Evolutionary conservation across 2,329 filamentous ascomycete species (phyloP).

Genomic region (Neocucurbitaria cava): DNA sequence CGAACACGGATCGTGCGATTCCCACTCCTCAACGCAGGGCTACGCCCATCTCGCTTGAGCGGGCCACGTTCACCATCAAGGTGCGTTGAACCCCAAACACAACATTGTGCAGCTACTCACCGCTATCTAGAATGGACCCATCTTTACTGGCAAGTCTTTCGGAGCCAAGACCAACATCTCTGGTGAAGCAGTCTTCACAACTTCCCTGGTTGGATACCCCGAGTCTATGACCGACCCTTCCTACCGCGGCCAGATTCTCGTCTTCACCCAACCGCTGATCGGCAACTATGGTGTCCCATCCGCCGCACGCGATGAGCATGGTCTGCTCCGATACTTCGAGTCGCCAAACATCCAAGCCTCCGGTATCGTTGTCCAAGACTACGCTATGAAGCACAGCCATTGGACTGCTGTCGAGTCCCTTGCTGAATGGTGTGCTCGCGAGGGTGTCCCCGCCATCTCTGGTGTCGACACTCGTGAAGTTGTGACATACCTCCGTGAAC

Average conservation of each 20-base stretch:
- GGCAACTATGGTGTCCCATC: conserved; percentile 98
- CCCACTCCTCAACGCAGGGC: conserved; percentile 64
- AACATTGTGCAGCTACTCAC: conserved; percentile 32
- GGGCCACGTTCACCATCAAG: conserved; percentile 94
- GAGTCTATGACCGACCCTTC: conserved; percentile 80
- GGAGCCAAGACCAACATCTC: conserved; percentile 96
- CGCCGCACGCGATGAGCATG: conserved; percentile 80
- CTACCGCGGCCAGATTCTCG: conserved; percentile 87
- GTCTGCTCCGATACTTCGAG: conserved; percentile 96
- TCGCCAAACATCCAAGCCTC: conserved; percentile 96
- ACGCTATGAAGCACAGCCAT: conserved; percentile 92
- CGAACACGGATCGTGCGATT: conserved; percentile 74
- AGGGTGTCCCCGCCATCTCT: conserved; percentile 94
- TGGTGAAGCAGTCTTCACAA: conserved; percentile 98
- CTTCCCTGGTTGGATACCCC: conserved; percentile 95
- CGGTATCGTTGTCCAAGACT: conserved; percentile 94
- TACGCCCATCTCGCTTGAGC: conserved; percentile 73
- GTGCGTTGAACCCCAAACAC: conserved; percentile 57
- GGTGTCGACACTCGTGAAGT: conserved; percentile 97
- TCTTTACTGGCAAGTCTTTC: conserved; percentile 96
- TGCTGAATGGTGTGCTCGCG: conserved; percentile 91
- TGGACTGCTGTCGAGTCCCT: conserved; percentile 98
- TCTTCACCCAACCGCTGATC: conserved; percentile 97
- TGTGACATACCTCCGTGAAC: conserved; percentile 93
- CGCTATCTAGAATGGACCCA: conserved; percentile 76